Conservation (phyloP, 2,329 filamentous ascomycete species). For the Talaromyces marneffei region DNA sequence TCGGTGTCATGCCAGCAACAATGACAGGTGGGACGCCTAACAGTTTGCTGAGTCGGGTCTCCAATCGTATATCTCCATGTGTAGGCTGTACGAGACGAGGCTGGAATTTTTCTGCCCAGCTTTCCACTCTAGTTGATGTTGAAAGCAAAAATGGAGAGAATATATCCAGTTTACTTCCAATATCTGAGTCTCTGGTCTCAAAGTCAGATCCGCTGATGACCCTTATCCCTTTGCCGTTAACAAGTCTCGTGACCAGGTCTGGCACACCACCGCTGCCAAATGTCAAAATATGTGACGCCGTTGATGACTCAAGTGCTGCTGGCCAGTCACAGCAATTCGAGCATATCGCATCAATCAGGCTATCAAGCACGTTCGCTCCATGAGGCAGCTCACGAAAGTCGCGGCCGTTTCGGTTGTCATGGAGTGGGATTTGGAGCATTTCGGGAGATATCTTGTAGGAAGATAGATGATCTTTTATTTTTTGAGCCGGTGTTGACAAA, state of each 20-base stretch:
- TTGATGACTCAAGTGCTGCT: background rate
- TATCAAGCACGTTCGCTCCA: background rate
- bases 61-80: conserved; percentile 79
- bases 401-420: conserved; percentile 25
- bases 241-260: background rate
- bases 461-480: conserved; percentile 18
- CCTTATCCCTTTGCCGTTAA: background rate
- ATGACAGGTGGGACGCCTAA: conserved; percentile 79
- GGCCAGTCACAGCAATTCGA: conserved; percentile 19
- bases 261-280: background rate
- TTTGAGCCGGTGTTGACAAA: background rate
- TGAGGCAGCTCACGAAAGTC: conserved; percentile 19
- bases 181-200: conserved; percentile 50
- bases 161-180: conserved; percentile 43
- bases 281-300: background rate
- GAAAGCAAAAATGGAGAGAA: conserved; percentile 45
- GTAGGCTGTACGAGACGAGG: conserved; percentile 85
- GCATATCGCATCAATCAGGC: conserved; percentile 14
- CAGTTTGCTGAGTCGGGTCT: conserved; percentile 90
- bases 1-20: conserved; percentile 90
- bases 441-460: conserved; percentile 1
- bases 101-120: conserved; percentile 45
- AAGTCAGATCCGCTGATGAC: conserved; percentile 33
- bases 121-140: conserved; percentile 31
- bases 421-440: conserved; percentile 27